Evolutionary conservation across 1,284 basidiomycete genomes (phyloP).

Genomic region (Ustilago loliicola): DNA sequence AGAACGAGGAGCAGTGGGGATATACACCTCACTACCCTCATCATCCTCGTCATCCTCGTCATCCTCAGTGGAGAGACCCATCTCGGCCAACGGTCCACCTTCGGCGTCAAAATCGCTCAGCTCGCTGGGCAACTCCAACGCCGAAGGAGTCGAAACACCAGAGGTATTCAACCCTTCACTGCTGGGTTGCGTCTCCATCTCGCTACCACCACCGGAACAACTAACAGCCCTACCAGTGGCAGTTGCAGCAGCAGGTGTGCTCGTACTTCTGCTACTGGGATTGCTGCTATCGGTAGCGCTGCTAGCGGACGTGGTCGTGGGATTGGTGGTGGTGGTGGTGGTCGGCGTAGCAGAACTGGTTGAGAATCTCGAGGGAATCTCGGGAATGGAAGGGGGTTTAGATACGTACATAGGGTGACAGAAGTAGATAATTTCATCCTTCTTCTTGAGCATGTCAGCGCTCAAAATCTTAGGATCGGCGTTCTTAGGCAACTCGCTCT

Average conservation of each 20-base stretch:
- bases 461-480: conserved; percentile 67
- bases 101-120: conserved; percentile 1
- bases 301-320: conserved; percentile 5
- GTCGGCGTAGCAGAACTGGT: conserved; percentile 8
- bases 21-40: conserved; percentile 2
- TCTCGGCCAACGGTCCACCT: background rate
- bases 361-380: conserved; percentile 2
- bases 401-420: conserved; percentile 64
- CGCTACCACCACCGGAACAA: background rate
- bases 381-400: background rate
- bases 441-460: conserved; percentile 67
- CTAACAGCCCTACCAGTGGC: background rate
- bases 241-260: background rate
- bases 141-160: background rate
- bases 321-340: no score
- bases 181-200: background rate
- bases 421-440: conserved; percentile 67
- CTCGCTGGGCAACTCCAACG: conserved; percentile 1
- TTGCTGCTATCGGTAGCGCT: background rate
- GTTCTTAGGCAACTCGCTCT: conserved; percentile 69
- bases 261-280: background rate
- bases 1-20: background rate
- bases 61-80: background rate
- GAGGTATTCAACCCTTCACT: background rate
- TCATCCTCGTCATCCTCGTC: background rate